Conservation (phyloP, 1,284 basidiomycete genomes). For the Ganoderma meredithae region DNA sequence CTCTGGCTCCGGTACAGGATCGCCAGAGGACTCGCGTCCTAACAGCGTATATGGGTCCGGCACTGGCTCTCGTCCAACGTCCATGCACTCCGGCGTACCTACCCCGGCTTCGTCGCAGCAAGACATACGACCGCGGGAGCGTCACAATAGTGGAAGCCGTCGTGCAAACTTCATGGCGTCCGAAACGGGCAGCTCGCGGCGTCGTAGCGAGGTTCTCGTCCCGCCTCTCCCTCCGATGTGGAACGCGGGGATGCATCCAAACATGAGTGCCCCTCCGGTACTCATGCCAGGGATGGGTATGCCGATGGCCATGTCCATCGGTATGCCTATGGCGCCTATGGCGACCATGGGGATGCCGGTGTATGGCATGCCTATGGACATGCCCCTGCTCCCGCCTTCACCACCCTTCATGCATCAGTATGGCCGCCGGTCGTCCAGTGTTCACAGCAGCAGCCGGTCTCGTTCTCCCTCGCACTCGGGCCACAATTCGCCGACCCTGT, state of each 20-base stretch:
- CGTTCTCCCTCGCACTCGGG: constrained; percentile 37
- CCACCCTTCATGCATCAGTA: constrained; percentile 77
- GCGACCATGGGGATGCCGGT: constrained; percentile 54
- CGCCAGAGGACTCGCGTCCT: constrained; percentile 59
- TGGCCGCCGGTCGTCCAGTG: constrained; percentile 35
- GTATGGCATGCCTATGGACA: constrained; percentile 45
- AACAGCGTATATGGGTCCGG: constrained; percentile 48
- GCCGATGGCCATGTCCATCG: constrained; percentile 37
- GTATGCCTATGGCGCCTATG: constrained; percentile 38
- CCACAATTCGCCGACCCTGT: constrained; percentile 40
- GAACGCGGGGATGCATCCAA: constrained; percentile 26
- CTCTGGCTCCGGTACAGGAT: constrained; percentile 37
- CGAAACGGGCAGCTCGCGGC: constrained; percentile 38
- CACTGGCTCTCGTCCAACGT: constrained; percentile 57
- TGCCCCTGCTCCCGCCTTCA: constrained; percentile 75
- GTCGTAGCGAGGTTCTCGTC: constrained; percentile 28
- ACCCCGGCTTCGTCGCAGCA: constrained; percentile 59
- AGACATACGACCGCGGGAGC: constrained; percentile 52
- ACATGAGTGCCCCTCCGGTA: constrained; percentile 39
- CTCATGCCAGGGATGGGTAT: constrained; percentile 26
- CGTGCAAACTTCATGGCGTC: constrained; percentile 53
- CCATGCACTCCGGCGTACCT: constrained; percentile 46
- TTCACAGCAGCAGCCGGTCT: constrained; percentile 24
- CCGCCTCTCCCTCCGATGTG: constrained; percentile 32
- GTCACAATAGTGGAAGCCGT: constrained; percentile 42